These are phyloP conservation scores for Gnomoniopsis sp. DNA, from an alignment of 2,329 filamentous ascomycete species.

Conservation along the genomic window DNA sequence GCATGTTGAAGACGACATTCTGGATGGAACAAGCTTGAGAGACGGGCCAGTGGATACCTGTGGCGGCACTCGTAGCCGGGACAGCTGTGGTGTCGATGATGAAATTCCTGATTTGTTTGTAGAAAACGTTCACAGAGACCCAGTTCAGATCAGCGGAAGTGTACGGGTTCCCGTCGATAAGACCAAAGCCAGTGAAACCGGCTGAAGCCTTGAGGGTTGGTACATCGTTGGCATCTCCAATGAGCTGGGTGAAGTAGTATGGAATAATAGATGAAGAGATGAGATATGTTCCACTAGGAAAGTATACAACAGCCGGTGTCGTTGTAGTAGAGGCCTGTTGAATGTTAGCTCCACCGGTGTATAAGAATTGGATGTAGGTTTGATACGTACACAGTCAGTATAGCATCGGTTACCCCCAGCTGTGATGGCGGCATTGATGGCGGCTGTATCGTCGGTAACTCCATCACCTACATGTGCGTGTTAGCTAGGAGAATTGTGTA, in stretches of 20 bases:
- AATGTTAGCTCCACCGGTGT: conserved; percentile 12
- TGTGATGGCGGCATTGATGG: conserved; percentile 42
- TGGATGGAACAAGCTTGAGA: conserved; percentile 61
- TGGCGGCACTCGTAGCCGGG: conserved; percentile 41
- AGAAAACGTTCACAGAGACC: conserved; percentile 58
- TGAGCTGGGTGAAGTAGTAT: conserved; percentile 76
- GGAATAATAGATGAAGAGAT: conserved; percentile 69
- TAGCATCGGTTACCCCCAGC: conserved; percentile 36
- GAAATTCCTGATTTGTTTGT: conserved; percentile 57
- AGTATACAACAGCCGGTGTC: conserved; percentile 40
- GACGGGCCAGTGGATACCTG: conserved; percentile 67
- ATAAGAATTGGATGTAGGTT: neutral
- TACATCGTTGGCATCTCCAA: conserved; percentile 63
- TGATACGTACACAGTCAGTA: conserved; percentile 36
- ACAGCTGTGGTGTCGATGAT: conserved; percentile 55
- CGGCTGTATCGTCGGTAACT: conserved; percentile 42
- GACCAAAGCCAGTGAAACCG: conserved; percentile 45
- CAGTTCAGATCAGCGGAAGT: conserved; percentile 40
- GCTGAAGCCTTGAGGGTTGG: conserved; percentile 53
- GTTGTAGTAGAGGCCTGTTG: conserved; percentile 36
- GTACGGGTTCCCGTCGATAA: conserved; percentile 49
- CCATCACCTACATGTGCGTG: conserved; percentile 34
- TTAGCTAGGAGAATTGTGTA: neutral
- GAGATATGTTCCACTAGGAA: conserved; percentile 58
- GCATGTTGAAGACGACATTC: conserved; percentile 56